Base-by-base conservation (phyloP, 768 basidiomycete species). In the Polyporus arcularius region DNA sequence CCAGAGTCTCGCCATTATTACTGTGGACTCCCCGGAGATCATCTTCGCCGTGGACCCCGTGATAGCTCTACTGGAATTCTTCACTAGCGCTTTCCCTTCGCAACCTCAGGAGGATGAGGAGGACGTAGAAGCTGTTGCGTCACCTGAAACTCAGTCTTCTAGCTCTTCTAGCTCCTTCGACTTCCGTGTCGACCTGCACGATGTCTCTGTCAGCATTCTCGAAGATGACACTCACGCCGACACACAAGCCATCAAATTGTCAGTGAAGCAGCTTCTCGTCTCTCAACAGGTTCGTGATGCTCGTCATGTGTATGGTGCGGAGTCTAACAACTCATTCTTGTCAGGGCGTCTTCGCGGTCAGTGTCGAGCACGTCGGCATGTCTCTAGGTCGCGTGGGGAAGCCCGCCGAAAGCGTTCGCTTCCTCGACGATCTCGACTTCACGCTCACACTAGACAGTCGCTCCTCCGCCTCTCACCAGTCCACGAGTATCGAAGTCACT, bases 31-130 rank as follows among this genome's bases (percentile, higher is more conserved):
- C 21, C 97, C 97, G 5, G 85, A 89, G 70, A 80, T 98, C 67
- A 90, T 98, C 59, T 92, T 99, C 68, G 89, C 96, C 2, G 80
- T 96, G 18, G 94, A 98, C 62, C 96, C 94, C 1, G 80, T 98
- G 53, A 89, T 96, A 66, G 88, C 92, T 0, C 76, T 99, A n/a
- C 75, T 94, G 32, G 85, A 88, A 52, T 98, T 97, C 75, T 91
- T 95, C 67, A 80, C 81, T 45, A 86, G 82, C 65, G 80, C 86
- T 0, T 82, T 83, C 67, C 67, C 69, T 60, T 59, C 66, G 15
- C 63, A 68, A 31, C 47, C 59, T 11, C 61, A 59, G 45, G 64
- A 55, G 38, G 51, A 47, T 4, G 62, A 68, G 51, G 62, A 61
- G 30, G 61, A 60, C 2, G 60, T 60, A 26, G 65, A 61, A 6